These are phyloP conservation scores for Hyparrhenia diplandra DNA, from an alignment of 176 grass and related monocot genomes.

Conservation along the genomic window DNA sequence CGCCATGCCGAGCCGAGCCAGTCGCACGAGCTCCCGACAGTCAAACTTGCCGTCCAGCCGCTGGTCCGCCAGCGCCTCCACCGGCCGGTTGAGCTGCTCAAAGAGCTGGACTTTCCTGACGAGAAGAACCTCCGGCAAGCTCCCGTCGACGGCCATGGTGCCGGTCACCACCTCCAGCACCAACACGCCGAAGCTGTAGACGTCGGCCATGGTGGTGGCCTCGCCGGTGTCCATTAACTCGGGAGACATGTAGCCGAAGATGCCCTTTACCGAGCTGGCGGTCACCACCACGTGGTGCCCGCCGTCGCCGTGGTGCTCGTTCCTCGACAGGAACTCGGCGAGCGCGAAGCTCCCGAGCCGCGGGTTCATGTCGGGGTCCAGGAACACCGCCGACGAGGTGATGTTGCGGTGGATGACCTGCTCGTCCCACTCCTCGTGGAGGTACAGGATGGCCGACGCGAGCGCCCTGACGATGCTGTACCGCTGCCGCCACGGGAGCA, in stretches of 20 bases:
- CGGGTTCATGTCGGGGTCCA: slow-evolving; percentile 70
- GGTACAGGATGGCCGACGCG: slow-evolving; percentile 69
- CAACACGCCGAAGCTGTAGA: slow-evolving; percentile 85
- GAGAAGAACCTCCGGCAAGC: slow-evolving; percentile 66
- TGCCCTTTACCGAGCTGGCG: slow-evolving; percentile 48
- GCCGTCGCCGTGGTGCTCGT: slow-evolving; percentile 36
- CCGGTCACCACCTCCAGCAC: slow-evolving; percentile 75
- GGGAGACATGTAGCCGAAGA: slow-evolving; percentile 92
- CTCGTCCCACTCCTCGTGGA: slow-evolving; percentile 98
- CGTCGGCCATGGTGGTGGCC: slow-evolving; percentile 73
- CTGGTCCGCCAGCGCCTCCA: slow-evolving; percentile 50
- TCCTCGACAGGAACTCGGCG: slow-evolving; percentile 84
- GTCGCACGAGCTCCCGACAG: slow-evolving; percentile 32
- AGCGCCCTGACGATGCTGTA: slow-evolving; percentile 79
- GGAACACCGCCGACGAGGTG: slow-evolving; percentile 76
- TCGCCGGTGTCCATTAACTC: slow-evolving; percentile 80
- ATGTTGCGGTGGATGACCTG: slow-evolving; percentile 92
- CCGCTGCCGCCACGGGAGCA: slow-evolving; percentile 63
- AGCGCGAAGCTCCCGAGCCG: slow-evolving; percentile 81
- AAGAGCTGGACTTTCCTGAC: slow-evolving; percentile 41
- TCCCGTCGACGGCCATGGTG: slow-evolving; percentile 58
- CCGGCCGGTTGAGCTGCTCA: slow-evolving; percentile 18
- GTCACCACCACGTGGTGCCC: slow-evolving; percentile 31
- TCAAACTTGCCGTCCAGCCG: slow-evolving; percentile 44
- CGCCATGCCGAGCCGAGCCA: slow-evolving; percentile 56